phyloP scores from a whole-genome alignment of 441 rosid genomes.

The Raphanus hybrid region DNA sequence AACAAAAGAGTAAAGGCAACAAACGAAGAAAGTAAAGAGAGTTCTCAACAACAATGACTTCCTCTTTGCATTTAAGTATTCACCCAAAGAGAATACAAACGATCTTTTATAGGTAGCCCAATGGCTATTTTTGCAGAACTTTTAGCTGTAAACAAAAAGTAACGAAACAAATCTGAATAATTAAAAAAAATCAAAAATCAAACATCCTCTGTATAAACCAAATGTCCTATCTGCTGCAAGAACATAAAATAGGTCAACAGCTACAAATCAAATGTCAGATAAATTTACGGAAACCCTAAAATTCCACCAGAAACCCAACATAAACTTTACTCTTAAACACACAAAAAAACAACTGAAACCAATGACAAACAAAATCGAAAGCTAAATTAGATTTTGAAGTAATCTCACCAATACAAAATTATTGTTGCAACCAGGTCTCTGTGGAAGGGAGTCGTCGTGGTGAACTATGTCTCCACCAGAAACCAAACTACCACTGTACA shows the following conservation, averaged over 20 bases:
- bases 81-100: background rate
- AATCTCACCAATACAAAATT: conserved; percentile 59
- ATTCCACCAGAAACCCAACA: background rate
- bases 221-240: background rate
- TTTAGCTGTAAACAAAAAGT: background rate
- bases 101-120: background rate
- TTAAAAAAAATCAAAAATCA: background rate
- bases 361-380: conserved; percentile 1
- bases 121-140: background rate
- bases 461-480: conserved; percentile 69
- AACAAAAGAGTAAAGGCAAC: background rate
- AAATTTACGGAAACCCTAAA: background rate
- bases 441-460: conserved; percentile 54
- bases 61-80: background rate
- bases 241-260: background rate
- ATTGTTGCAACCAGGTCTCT: conserved; percentile 60
- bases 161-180: background rate
- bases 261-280: conserved; percentile 24
- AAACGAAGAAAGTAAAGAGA: background rate
- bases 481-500: conserved; percentile 43
- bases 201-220: background rate
- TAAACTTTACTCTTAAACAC: background rate
- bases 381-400: too few relatives aligned
- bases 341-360: too few relatives aligned
- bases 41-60: background rate